These are phyloP conservation scores for Fusarium nygamai DNA, from an alignment of 2,329 filamentous ascomycete genomes.

Conservation along the genomic window DNA sequence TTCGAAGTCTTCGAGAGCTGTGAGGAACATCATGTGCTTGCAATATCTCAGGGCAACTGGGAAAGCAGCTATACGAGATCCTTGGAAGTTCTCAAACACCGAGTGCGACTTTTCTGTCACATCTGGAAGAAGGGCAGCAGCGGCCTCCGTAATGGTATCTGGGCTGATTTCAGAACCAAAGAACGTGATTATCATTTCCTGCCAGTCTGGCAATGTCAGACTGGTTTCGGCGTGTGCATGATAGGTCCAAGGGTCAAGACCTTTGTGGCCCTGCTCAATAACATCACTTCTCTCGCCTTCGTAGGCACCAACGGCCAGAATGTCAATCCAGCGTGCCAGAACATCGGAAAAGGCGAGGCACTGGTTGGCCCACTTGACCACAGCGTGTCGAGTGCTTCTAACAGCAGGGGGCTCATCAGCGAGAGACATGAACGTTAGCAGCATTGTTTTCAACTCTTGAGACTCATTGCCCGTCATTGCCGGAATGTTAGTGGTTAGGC, in stretches of 20 bases:
- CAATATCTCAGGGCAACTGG: slow-evolving; percentile 77
- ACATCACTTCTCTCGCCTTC: slow-evolving; percentile 81
- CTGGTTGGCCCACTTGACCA: slow-evolving; percentile 88
- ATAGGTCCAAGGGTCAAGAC: slow-evolving; percentile 75
- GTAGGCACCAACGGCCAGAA: slow-evolving; percentile 78
- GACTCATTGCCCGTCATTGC: slow-evolving; percentile 45
- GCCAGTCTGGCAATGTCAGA: slow-evolving; percentile 61
- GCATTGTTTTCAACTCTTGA: slow-evolving; percentile 58
- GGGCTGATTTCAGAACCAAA: slow-evolving; percentile 54
- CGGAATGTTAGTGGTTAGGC: slow-evolving; percentile 64
- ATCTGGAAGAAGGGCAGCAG: slow-evolving; percentile 46
- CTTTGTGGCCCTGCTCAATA: slow-evolving; percentile 87
- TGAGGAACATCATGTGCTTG: slow-evolving; percentile 62
- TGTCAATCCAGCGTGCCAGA: slow-evolving; percentile 85
- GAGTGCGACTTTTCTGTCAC: slow-evolving; percentile 16
- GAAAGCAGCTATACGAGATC: slow-evolving; percentile 65
- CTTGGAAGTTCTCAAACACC: slow-evolving; percentile 59
- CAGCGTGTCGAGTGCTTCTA: slow-evolving; percentile 83
- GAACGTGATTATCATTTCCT: slow-evolving; percentile 59
- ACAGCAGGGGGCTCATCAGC: slow-evolving; percentile 60
- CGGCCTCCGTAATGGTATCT: slow-evolving; percentile 47
- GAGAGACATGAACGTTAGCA: slow-evolving; percentile 74
- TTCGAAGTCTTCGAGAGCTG: slow-evolving; percentile 60
- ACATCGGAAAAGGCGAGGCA: slow-evolving; percentile 84
- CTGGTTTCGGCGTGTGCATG: slow-evolving; percentile 56